Evolutionary conservation across 2,329 filamentous ascomycete species (phyloP), one percentile per base, ranked within the genome.

Genomic region (Sclerotinia glacialis): DNA sequence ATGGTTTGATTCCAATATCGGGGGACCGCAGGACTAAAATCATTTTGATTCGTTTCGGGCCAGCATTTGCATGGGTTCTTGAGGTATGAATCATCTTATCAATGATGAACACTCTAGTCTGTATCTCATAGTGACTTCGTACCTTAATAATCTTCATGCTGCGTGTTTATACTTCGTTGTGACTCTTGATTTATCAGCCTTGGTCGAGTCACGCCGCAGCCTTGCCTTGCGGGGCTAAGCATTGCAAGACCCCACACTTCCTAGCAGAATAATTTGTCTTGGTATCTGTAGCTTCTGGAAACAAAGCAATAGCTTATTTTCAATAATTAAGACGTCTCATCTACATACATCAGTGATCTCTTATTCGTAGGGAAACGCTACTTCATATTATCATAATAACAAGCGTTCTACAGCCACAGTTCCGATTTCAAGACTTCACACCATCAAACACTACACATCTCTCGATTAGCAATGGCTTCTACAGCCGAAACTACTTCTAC

Each of bases 401-500:
- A 49, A 26, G 4, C 18, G 14, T 21, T 37, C 14, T 14, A 37
- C 26, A 21, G 12, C 12, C 37, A 47, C 37, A 56, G 28, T 26
- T 31, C 14, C 2, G 14, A 21, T 12, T 40, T 44, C 11, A 42
- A 31, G 18, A 37, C 21, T 46, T 34, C 42, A 26, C 12, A 56
- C 50, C 37, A 54, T 49, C 16, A 46, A 54, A 46, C 52, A 31
- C 64, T 64, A 37, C 37, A 46, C 46, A 26, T 14, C 23, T 31
- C 52, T 14, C 31, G n/a, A 47, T 31, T 53, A n/a, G 31, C 65
- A 65, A 65, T 63, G 47, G 28, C 62, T 56, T 66, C 60, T n/a
- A 31, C 46, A 66, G 58, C 26, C 42, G 70, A 65, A 46, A 68
- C 68, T 50, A 31, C 66, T 18, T 52, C 60, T 42, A 67, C 76